Conservation (phyloP, 2,329 filamentous ascomycete species). For the Colletotrichum cuscutae region DNA sequence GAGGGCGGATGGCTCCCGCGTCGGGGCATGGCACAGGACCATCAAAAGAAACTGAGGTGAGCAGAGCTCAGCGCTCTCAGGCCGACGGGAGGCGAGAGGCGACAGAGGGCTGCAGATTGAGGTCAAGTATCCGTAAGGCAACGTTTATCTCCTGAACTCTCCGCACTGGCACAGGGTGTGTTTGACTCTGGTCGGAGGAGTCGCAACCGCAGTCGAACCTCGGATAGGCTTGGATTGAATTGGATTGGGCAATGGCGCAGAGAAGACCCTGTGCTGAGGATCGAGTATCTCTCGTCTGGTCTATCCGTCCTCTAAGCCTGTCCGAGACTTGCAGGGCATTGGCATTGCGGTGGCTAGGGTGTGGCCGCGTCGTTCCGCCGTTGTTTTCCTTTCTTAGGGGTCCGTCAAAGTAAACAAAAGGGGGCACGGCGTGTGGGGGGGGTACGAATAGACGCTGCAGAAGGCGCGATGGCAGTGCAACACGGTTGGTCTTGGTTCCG, state of each 20-base stretch:
- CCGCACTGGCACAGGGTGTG: not conserved
- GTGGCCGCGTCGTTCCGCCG: conserved; percentile 2
- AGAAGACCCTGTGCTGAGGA: not conserved
- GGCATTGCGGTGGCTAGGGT: not conserved
- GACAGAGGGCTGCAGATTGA: not conserved
- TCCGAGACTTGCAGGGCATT: not conserved
- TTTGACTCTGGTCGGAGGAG: conserved; percentile 16
- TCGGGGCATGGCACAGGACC: not conserved
- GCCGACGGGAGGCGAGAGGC: not conserved
- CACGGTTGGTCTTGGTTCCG: conserved; percentile 26
- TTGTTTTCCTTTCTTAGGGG: not conserved
- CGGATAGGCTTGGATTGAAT: not conserved
- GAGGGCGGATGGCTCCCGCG: not conserved
- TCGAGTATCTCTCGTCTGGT: not conserved
- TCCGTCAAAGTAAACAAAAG: not conserved
- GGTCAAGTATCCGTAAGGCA: not conserved
- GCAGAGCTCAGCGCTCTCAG: not conserved
- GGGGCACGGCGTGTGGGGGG: not conserved
- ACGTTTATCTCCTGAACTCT: not conserved
- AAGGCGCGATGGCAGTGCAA: conserved; percentile 22
- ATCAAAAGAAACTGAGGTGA: not conserved
- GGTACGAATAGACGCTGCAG: not conserved
- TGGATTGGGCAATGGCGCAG: not conserved
- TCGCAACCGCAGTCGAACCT: not conserved
- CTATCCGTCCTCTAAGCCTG: not conserved